A percentile compares a stretch with the other conserved stretches of the same genome.
Evolutionary conservation across 2,329 filamentous ascomycete species (phyloP).

Genomic region (Alternaria sp.): DNA sequence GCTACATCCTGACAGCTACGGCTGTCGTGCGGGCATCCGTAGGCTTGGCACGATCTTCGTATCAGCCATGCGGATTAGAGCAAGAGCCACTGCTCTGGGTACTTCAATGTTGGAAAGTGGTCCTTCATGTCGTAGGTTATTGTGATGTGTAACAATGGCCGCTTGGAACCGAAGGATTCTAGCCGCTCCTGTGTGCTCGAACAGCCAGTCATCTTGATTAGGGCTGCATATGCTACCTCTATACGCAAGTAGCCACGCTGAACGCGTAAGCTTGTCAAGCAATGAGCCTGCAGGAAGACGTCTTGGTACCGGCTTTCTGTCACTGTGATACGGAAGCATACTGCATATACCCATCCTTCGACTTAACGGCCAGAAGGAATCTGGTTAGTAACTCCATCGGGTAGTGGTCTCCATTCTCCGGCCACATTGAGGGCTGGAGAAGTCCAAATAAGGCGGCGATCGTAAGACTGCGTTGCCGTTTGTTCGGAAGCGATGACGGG

Average conservation of each 20-base stretch:
- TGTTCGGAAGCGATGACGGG: constrained; percentile 11
- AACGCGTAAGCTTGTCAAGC: constrained; percentile 39
- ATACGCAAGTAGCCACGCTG: constrained; percentile 9
- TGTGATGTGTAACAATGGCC: constrained; percentile 19
- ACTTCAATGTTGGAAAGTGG: background rate
- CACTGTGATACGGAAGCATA: constrained; percentile 18
- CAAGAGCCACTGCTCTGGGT: background rate
- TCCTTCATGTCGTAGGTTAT: constrained; percentile 2
- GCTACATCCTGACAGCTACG: constrained; percentile 6
- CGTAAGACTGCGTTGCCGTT: background rate
- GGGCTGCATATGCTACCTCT: constrained; percentile 1
- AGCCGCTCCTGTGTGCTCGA: constrained; percentile 1
- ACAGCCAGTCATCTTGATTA: constrained; percentile 3
- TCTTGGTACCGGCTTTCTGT: constrained; percentile 19
- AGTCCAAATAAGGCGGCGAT: constrained; percentile 1
- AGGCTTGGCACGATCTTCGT: constrained; percentile 11
- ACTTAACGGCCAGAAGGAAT: constrained; percentile 2
- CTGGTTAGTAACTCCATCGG: constrained; percentile 1
- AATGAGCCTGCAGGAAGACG: constrained; percentile 28
- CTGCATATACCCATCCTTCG: constrained; percentile 8
- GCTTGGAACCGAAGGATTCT: constrained; percentile 5
- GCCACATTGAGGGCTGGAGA: background rate
- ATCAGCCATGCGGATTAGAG: constrained; percentile 5
- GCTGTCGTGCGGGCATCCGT: constrained; percentile 28
- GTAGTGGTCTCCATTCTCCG: constrained; percentile 4